Conservation (phyloP, 1,284 basidiomycete species). For the Phlebopus sp. region DNA sequence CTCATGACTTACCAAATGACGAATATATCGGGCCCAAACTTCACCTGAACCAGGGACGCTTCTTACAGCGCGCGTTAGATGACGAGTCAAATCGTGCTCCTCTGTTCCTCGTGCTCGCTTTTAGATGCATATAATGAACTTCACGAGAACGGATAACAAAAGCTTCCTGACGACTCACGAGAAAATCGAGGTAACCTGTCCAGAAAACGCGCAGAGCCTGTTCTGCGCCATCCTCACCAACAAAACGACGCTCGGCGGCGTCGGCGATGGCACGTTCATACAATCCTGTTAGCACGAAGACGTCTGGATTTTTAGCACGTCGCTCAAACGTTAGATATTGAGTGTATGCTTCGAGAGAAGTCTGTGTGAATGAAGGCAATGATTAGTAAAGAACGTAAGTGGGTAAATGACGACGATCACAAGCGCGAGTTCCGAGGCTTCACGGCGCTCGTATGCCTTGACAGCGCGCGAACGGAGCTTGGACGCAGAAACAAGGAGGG, state of each 20-base stretch:
- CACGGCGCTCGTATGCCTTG: conserved; percentile 61
- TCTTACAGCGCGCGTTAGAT: conserved; percentile 54
- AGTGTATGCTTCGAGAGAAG: conserved; percentile 59
- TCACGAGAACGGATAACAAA: neutral
- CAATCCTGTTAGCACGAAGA: conserved; percentile 55
- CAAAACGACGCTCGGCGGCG: conserved; percentile 55
- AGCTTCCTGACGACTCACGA: conserved; percentile 35
- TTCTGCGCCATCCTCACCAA: conserved; percentile 53
- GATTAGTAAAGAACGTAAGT: conserved; percentile 4
- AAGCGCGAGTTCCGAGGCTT: conserved; percentile 55
- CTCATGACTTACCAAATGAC: conserved; percentile 48
- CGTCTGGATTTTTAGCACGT: conserved; percentile 61
- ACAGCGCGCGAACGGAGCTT: conserved; percentile 60
- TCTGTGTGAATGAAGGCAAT: conserved; percentile 16
- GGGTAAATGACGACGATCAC: conserved; percentile 36
- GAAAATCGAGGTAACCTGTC: conserved; percentile 59
- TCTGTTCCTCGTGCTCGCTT: conserved; percentile 50
- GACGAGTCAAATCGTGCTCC: conserved; percentile 38
- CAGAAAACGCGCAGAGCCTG: conserved; percentile 59
- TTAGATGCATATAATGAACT: conserved; percentile 1
- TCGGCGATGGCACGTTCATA: conserved; percentile 80
- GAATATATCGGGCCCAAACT: conserved; percentile 72
- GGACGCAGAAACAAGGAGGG: conserved; percentile 71
- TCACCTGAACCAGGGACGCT: conserved; percentile 69
- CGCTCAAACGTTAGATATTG: conserved; percentile 66